Evolutionary conservation across 495 filamentous ascomycete species (phyloP).

Genomic region (Schizothecium vesticola): DNA sequence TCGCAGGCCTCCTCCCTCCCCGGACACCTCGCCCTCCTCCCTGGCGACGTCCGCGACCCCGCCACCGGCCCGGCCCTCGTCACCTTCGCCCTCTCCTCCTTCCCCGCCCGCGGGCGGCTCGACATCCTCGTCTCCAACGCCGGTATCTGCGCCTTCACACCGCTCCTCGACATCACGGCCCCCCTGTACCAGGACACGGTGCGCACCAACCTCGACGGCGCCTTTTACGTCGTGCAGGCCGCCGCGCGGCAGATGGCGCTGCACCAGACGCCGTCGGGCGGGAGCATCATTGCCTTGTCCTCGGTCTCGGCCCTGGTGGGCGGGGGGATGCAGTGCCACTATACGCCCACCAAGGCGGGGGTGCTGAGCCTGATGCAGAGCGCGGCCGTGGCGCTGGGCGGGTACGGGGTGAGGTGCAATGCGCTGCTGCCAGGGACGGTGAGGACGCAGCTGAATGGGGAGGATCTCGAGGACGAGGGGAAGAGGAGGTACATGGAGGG

Average conservation of each 20-base stretch:
- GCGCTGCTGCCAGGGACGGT: constrained; percentile 83
- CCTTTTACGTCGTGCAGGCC: constrained; percentile 80
- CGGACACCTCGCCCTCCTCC: constrained; percentile 51
- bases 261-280: constrained; percentile 53
- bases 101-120: constrained; percentile 44
- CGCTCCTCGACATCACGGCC: constrained; percentile 66
- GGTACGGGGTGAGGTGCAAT: constrained; percentile 75
- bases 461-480: constrained; percentile 61
- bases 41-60: constrained; percentile 63
- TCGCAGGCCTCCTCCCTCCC: constrained; percentile 45
- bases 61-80: constrained; percentile 57
- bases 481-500: constrained; percentile 84
- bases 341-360: constrained; percentile 89
- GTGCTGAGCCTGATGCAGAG: constrained; percentile 81
- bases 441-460: constrained; percentile 79
- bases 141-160: constrained; percentile 76
- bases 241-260: constrained; percentile 74
- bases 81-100: constrained; percentile 49
- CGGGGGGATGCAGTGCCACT: constrained; percentile 74
- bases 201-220: constrained; percentile 74
- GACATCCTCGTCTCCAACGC: constrained; percentile 88
- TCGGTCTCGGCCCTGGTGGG: constrained; percentile 85
- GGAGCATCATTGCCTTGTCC: constrained; percentile 76
- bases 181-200: constrained; percentile 62
- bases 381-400: constrained; percentile 70